A percentile compares a stretch with the other conserved stretches of the same genome.
These are phyloP conservation scores for Ogataea ganodermae DNA, from an alignment of 805 yeast genomes.

Conservation along the genomic window DNA sequence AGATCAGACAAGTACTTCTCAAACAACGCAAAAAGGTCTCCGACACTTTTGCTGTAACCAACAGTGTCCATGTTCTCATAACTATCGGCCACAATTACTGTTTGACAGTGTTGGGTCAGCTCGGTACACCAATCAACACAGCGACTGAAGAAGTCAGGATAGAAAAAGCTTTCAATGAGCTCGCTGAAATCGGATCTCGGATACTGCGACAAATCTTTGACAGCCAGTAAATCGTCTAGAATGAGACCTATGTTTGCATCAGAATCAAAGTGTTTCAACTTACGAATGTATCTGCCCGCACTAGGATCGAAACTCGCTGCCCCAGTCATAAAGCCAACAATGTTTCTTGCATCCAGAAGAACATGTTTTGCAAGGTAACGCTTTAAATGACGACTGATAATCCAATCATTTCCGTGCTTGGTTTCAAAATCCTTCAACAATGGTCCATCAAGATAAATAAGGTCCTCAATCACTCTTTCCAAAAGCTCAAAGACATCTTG, in stretches of 20 bases:
- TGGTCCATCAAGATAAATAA: conserved; percentile 11
- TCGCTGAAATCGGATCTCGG: conserved; percentile 11
- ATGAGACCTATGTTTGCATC: conserved; percentile 8
- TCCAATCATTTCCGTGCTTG: conserved; percentile 14
- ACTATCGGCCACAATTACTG: conserved; percentile 13
- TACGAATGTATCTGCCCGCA: conserved; percentile 11
- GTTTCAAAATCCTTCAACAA: conserved; percentile 15
- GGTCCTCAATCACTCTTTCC: conserved; percentile 16
- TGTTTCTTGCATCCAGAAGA: conserved; percentile 13
- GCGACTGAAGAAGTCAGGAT: conserved; percentile 18
- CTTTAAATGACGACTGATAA: conserved; percentile 10
- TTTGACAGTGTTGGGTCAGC: conserved; percentile 7
- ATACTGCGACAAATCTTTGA: conserved; percentile 14
- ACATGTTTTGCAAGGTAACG: conserved; percentile 17
- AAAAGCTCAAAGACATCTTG: conserved; percentile 13
- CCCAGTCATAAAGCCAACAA: conserved; percentile 16
- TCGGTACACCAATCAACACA: conserved; percentile 19
- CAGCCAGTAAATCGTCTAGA: conserved; percentile 11
- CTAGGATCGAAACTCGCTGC: conserved; percentile 8
- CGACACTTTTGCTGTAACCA: conserved; percentile 20
- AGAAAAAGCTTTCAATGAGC: conserved; percentile 11
- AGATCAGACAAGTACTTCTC: conserved; percentile 12
- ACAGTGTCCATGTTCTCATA: conserved; percentile 15
- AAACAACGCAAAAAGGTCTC: conserved; percentile 15
- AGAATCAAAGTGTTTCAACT: background rate